phyloP scores from a whole-genome alignment of 257 asterid genomes.

The Ocimum tenuiflorum region DNA sequence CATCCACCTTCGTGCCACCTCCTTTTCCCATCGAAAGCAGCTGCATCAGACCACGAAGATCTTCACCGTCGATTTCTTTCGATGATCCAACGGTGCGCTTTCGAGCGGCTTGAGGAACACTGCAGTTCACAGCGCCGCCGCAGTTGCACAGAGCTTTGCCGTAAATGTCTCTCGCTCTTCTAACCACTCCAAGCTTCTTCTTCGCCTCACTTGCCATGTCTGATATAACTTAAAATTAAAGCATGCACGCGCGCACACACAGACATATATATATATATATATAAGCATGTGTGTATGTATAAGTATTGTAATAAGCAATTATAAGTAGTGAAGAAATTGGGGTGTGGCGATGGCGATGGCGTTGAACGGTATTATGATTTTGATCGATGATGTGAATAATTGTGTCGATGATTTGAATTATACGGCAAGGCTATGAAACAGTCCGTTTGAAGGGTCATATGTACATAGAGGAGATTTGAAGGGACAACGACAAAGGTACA shows the following conservation, averaged over 20 bases:
- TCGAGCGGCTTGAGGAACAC: conserved; percentile 19
- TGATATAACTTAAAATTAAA: not conserved
- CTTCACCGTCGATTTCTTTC: conserved; percentile 11
- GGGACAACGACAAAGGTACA: no score
- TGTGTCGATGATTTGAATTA: conserved; percentile 15
- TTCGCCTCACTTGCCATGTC: not conserved
- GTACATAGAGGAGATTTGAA: no score
- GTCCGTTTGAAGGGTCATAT: conserved; percentile 2
- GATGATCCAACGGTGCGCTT: no score
- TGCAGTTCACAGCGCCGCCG: conserved; percentile 18
- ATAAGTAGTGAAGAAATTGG: not conserved
- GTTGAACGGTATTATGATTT: conserved; percentile 7
- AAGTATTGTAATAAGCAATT: no score
- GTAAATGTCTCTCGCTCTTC: conserved; percentile 22
- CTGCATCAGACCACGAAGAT: conserved; percentile 27
- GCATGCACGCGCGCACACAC: not conserved
- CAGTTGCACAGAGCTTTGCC: conserved; percentile 21
- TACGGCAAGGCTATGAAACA: conserved; percentile 24
- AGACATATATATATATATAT: not conserved
- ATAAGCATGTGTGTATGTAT: not conserved
- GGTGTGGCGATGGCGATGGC: not conserved
- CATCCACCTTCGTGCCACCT: conserved; percentile 27
- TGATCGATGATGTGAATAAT: conserved; percentile 19
- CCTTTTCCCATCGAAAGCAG: conserved; percentile 20
- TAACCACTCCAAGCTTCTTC: conserved; percentile 12